A percentile compares a stretch with the other conserved stretches of the same genome.
Conservation (phyloP, 495 filamentous ascomycete genomes). For the Penicillium alfredii region DNA sequence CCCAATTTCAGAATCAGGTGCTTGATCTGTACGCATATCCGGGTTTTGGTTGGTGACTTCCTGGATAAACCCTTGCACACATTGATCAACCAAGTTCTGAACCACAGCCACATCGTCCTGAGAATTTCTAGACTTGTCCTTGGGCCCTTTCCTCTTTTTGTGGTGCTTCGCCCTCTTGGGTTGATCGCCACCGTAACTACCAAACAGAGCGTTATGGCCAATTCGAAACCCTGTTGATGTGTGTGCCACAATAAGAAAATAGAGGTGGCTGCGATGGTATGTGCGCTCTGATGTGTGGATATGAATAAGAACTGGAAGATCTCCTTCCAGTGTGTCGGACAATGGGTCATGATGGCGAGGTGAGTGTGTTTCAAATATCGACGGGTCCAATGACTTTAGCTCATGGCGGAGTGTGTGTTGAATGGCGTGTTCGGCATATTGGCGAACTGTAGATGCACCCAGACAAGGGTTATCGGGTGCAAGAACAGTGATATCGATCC, state of each 20-base stretch:
- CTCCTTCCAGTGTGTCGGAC: neutral
- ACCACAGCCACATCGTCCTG: constrained; percentile 5
- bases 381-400: constrained; percentile 5
- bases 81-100: constrained; percentile 33
- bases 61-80: constrained; percentile 51
- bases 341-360: neutral
- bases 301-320: constrained; percentile 32
- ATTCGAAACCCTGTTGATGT: constrained; percentile 56
- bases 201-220: constrained; percentile 60
- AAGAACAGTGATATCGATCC: constrained; percentile 57
- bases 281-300: constrained; percentile 52
- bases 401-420: constrained; percentile 7
- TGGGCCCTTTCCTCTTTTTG: constrained; percentile 8
- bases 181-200: constrained; percentile 26
- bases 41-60: constrained; percentile 42
- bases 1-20: neutral
- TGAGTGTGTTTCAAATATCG: constrained; percentile 4
- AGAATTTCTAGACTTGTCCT: neutral
- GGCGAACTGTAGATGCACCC: neutral
- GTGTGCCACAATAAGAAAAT: constrained; percentile 67
- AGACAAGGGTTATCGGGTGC: constrained; percentile 30
- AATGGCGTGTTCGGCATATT: constrained; percentile 10
- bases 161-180: constrained; percentile 5
- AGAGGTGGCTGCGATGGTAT: constrained; percentile 54
- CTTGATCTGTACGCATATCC: constrained; percentile 1